Conservation (phyloP, 108 stramenopile genomes). For the Aurantiochytrium sp. region DNA sequence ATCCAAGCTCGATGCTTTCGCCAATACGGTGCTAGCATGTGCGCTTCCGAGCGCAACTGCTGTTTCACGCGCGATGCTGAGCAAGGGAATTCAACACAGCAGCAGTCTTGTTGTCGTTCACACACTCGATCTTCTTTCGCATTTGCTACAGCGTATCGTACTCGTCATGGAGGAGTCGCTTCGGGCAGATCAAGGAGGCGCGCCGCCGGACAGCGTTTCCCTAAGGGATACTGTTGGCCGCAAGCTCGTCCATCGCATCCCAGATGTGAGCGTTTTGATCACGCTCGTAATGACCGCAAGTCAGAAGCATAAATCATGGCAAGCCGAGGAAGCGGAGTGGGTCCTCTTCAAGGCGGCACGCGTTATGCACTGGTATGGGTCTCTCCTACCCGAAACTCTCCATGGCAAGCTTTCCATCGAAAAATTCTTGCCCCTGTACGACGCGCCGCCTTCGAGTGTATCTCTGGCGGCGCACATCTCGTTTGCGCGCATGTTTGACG, state of each 20-base stretch:
- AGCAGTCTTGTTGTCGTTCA: neutral
- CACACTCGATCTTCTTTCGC: neutral
- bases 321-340: neutral
- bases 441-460: neutral
- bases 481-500: neutral
- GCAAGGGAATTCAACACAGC: neutral
- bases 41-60: neutral
- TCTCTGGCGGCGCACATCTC: neutral
- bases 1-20: neutral
- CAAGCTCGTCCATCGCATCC: conserved; percentile 1
- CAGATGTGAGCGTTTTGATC: neutral
- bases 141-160: neutral
- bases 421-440: neutral
- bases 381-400: neutral
- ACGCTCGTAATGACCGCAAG: neutral
- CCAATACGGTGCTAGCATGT: neutral
- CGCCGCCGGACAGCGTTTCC: neutral
- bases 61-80: neutral
- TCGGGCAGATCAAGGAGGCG: neutral
- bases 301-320: neutral
- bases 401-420: neutral
- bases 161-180: neutral
- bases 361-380: neutral
- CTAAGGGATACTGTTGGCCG: neutral
- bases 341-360: neutral